phyloP scores from a whole-genome alignment of 176 grass and related monocot genomes.

The Stipa capillata region DNA sequence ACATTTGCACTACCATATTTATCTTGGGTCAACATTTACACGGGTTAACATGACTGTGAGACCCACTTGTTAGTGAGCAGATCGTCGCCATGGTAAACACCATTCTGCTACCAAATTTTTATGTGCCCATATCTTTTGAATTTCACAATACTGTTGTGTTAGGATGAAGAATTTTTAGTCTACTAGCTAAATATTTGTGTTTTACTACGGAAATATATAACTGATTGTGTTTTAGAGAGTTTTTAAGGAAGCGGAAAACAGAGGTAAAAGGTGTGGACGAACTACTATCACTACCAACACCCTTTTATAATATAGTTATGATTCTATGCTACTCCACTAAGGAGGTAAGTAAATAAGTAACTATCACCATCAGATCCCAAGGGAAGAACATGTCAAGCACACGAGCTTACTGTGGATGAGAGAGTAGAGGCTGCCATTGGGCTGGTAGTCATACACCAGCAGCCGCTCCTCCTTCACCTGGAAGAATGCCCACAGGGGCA shows the following conservation, averaged over 20 bases:
- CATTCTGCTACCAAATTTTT: slow-evolving; percentile 3
- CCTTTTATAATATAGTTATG: no score
- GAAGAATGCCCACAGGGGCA: slow-evolving; percentile 73
- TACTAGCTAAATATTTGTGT: neutral
- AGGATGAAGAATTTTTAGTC: neutral
- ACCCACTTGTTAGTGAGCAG: no score
- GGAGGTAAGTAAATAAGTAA: slow-evolving; percentile 22
- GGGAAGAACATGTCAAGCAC: neutral
- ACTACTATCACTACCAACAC: no score
- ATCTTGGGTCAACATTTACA: no score
- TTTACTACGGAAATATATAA: no score
- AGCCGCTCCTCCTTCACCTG: slow-evolving; percentile 95
- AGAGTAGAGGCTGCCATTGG: slow-evolving; percentile 84
- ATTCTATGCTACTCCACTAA: no score
- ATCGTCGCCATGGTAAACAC: no score
- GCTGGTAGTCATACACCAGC: slow-evolving; percentile 95
- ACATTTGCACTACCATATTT: no score
- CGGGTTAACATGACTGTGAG: no score
- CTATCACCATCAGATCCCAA: neutral
- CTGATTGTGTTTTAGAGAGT: no score
- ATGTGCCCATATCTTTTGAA: neutral
- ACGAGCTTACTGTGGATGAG: slow-evolving; percentile 59
- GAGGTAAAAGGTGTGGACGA: no score
- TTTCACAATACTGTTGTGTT: neutral
- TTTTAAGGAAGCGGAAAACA: no score